phyloP scores from a whole-genome alignment of 371 early-diverging fungal species.

The Apophysomyces sp. region DNA sequence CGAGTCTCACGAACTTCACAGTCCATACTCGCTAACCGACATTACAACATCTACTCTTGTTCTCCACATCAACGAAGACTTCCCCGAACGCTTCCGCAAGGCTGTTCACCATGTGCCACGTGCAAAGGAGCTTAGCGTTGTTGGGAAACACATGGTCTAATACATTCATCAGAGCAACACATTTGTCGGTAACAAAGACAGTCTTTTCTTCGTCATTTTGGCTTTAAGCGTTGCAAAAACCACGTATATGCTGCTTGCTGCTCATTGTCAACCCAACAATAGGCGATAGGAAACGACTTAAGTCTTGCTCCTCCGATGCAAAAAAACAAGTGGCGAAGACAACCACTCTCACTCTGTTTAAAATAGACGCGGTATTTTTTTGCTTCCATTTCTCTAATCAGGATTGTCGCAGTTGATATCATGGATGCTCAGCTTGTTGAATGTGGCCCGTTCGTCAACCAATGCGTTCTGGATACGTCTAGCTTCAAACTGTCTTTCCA shows the following conservation, averaged over 20 bases:
- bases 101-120: background rate
- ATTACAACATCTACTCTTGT: no score
- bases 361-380: background rate
- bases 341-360: no score
- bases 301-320: background rate
- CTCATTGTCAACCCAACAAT: slow-evolving; percentile 4
- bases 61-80: no score
- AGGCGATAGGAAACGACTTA: slow-evolving; percentile 10
- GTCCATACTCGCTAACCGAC: no score
- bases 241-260: background rate
- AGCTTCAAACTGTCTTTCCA: background rate
- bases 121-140: background rate
- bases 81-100: slow-evolving; percentile 12
- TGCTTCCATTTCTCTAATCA: background rate
- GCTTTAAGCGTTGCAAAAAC: background rate
- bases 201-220: background rate
- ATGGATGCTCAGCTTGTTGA: background rate
- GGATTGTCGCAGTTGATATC: background rate
- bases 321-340: no score
- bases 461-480: background rate
- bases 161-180: background rate
- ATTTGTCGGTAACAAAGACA: slow-evolving; percentile 3
- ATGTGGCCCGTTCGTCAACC: background rate
- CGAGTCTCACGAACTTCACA: no score
- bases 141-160: background rate